These are phyloP conservation scores for Vachellia collinsii DNA, from an alignment of 306 rosid species.

Conservation along the genomic window DNA sequence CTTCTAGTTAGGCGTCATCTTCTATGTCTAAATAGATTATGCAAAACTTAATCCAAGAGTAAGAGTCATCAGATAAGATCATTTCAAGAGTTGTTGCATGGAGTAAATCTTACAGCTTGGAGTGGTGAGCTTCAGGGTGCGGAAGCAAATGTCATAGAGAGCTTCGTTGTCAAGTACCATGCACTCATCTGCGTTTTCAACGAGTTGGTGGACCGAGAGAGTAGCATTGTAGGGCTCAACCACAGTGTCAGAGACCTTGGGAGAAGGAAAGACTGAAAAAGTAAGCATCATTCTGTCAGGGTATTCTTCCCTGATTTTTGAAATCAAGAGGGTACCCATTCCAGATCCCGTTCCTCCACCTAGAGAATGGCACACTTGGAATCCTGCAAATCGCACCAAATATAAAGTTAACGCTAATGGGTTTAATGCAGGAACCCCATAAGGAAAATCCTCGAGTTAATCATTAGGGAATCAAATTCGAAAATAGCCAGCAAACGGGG, in stretches of 20 bases:
- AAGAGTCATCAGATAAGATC: not conserved
- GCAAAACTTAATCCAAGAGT: not conserved
- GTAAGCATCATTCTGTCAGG: constrained; percentile 55
- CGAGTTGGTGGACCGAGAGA: constrained; percentile 77
- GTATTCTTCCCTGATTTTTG: constrained; percentile 49
- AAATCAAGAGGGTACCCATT: constrained; percentile 76
- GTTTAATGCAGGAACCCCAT: not conserved
- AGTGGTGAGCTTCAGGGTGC: constrained; percentile 77
- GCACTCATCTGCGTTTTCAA: constrained; percentile 74
- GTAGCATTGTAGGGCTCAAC: constrained; percentile 88
- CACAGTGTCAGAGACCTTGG: constrained; percentile 56
- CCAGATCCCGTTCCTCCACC: constrained; percentile 91
- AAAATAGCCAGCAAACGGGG: too few relatives aligned
- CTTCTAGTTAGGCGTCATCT: too few relatives aligned
- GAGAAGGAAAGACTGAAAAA: constrained; percentile 52
- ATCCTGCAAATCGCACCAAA: constrained; percentile 46
- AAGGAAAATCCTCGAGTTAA: not conserved
- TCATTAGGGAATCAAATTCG: not conserved
- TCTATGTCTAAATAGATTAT: too few relatives aligned
- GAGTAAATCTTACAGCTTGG: constrained; percentile 68
- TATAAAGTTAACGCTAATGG: not conserved
- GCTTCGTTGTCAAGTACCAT: constrained; percentile 65
- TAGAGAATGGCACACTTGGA: constrained; percentile 76
- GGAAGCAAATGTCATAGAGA: constrained; percentile 80
- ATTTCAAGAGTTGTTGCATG: not conserved